phyloP scores from a whole-genome alignment of 2,329 filamentous ascomycete genomes.

The Rutstroemia sp. region DNA sequence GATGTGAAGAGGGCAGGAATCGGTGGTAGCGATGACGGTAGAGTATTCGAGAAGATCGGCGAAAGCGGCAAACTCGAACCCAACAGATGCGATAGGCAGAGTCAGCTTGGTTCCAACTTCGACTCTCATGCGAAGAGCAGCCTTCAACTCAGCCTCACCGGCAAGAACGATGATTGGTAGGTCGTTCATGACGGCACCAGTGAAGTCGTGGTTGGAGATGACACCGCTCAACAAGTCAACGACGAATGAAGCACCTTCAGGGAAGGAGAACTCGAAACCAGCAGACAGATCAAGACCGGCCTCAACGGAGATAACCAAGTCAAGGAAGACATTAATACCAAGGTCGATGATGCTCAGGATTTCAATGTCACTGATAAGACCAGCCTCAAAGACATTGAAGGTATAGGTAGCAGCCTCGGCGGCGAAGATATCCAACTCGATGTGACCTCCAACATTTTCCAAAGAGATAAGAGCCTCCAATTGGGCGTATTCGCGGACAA shows the following conservation, averaged over 20 bases:
- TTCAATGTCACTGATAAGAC: constrained; percentile 11
- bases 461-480: constrained; percentile 18
- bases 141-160: constrained; percentile 18
- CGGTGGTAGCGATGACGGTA: constrained; percentile 11
- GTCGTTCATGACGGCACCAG: constrained; percentile 12
- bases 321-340: constrained; percentile 18
- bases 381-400: constrained; percentile 16
- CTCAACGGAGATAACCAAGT: constrained; percentile 19
- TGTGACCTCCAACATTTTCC: constrained; percentile 17
- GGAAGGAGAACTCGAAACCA: constrained; percentile 22
- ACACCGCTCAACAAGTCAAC: constrained; percentile 20
- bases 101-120: constrained; percentile 20
- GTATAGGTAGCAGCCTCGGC: constrained; percentile 14
- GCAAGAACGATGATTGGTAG: constrained; percentile 17
- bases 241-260: constrained; percentile 18
- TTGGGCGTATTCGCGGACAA: constrained; percentile 13
- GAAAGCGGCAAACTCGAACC: constrained; percentile 19
- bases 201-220: constrained; percentile 17
- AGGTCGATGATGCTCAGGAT: constrained; percentile 17
- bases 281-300: constrained; percentile 17
- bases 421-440: constrained; percentile 17
- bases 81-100: constrained; percentile 16
- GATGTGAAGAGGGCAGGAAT: constrained; percentile 12
- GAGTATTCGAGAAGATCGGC: constrained; percentile 21
- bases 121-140: constrained; percentile 18